Evolutionary conservation across 768 basidiomycete genomes (phyloP).

Genomic region (Nidularia sp.): DNA sequence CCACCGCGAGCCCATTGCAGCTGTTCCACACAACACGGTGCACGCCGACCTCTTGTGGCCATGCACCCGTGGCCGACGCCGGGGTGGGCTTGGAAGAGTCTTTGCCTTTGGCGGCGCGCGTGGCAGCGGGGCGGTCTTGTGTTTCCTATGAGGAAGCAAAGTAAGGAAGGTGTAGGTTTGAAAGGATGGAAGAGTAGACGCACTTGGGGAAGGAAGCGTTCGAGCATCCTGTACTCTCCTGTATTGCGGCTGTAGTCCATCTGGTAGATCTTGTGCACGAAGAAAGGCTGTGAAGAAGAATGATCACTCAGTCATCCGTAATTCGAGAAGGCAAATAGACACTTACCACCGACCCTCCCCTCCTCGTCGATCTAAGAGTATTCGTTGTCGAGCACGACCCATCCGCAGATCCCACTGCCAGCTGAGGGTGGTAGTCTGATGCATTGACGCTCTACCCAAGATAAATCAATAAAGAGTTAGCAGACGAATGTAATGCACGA

Average conservation of each 20-base stretch:
- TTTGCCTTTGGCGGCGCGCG: conserved; percentile 32
- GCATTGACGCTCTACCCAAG: conserved; percentile 54
- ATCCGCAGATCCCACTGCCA: conserved; percentile 81
- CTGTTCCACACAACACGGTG: conserved; percentile 82
- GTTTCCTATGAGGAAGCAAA: conserved; percentile 38
- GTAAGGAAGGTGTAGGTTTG: conserved; percentile 4
- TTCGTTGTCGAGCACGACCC: conserved; percentile 78
- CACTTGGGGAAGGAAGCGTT: conserved; percentile 77
- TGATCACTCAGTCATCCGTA: not conserved
- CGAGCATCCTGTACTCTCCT: conserved; percentile 83
- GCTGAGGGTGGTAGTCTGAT: conserved; percentile 85
- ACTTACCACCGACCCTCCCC: conserved; percentile 71
- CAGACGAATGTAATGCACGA: conserved; percentile 14
- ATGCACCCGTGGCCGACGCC: conserved; percentile 55
- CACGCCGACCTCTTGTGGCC: conserved; percentile 76
- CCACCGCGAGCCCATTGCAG: conserved; percentile 59
- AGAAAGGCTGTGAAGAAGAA: conserved; percentile 51
- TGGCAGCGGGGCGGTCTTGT: conserved; percentile 36
- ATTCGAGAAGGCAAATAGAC: not conserved
- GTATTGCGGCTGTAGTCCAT: conserved; percentile 81
- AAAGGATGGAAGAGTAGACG: not conserved
- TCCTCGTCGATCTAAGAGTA: conserved; percentile 57
- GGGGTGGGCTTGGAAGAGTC: conserved; percentile 18
- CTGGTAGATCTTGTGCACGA: conserved; percentile 77
- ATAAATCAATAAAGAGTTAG: not conserved